phyloP scores from a whole-genome alignment of 2,329 filamentous ascomycete genomes.

The Pseudocercospora fuligena region DNA sequence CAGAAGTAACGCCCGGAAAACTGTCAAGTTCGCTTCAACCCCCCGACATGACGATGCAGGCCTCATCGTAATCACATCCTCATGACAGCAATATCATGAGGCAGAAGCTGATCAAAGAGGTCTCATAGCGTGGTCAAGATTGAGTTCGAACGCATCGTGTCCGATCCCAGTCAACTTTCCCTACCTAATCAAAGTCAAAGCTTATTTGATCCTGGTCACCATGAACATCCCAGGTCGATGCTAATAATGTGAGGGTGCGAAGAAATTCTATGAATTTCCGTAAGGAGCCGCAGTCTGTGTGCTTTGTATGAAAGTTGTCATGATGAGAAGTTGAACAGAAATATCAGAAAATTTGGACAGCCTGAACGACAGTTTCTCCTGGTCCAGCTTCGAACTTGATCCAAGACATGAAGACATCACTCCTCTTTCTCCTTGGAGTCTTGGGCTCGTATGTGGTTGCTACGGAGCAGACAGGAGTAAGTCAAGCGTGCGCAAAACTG shows the following conservation, averaged over 20 bases:
- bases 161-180: not conserved
- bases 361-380: too few relatives aligned
- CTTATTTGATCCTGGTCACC: not conserved
- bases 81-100: too few relatives aligned
- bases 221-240: not conserved
- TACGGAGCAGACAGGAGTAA: not conserved
- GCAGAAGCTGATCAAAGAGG: not conserved
- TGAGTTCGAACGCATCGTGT: not conserved
- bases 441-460: not conserved
- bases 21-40: too few relatives aligned
- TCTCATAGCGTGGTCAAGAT: not conserved
- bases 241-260: not conserved
- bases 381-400: too few relatives aligned
- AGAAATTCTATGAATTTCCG: not conserved
- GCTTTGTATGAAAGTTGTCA: not conserved
- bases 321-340: not conserved
- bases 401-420: slow-evolving; percentile 4
- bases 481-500: not conserved
- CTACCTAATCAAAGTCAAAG: not conserved
- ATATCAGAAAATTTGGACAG: too few relatives aligned
- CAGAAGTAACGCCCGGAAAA: not conserved
- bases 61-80: too few relatives aligned
- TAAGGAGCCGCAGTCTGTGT: too few relatives aligned
- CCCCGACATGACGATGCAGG: not conserved
- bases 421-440: not conserved